phyloP scores from a whole-genome alignment of 306 rosid species.

The Canavalia ensiformis region DNA sequence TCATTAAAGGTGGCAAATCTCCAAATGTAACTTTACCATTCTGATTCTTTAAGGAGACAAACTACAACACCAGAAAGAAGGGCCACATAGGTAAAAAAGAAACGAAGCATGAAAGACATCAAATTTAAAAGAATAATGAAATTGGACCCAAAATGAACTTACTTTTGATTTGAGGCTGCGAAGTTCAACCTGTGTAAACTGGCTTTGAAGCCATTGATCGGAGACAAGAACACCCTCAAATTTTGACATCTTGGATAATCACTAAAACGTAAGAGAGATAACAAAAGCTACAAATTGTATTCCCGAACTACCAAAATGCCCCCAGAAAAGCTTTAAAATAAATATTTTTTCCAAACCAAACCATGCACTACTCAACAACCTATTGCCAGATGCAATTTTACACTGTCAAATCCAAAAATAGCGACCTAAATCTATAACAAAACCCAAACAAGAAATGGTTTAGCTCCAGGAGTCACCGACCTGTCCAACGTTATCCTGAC shows the following conservation, averaged over 20 bases:
- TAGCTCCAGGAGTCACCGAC: constrained; percentile 49
- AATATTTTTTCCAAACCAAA: neutral
- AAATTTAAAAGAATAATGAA: constrained; percentile 22
- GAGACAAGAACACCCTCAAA: constrained; percentile 84
- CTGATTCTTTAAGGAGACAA: constrained; percentile 67
- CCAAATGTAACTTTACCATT: constrained; percentile 73
- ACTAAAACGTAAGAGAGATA: constrained; percentile 30
- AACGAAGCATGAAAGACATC: constrained; percentile 9
- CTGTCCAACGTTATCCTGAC: constrained; percentile 54
- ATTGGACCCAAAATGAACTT: constrained; percentile 43
- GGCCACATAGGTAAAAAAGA: constrained; percentile 18
- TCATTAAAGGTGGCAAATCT: constrained; percentile 79
- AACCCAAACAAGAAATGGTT: constrained; percentile 44
- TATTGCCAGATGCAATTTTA: constrained; percentile 44
- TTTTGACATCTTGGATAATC: constrained; percentile 72
- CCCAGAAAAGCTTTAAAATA: constrained; percentile 2
- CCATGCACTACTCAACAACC: constrained; percentile 37
- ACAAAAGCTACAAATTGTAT: constrained; percentile 32
- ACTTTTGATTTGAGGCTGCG: constrained; percentile 86
- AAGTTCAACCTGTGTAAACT: constrained; percentile 96
- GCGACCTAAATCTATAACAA: constrained; percentile 37
- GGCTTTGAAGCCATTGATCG: constrained; percentile 94
- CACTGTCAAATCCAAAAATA: constrained; percentile 41
- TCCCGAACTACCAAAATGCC: constrained; percentile 37
- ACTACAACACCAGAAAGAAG: constrained; percentile 60